These are phyloP conservation scores for Arachnopeziza araneosa DNA, from an alignment of 2,329 filamentous ascomycete species.

Conservation along the genomic window DNA sequence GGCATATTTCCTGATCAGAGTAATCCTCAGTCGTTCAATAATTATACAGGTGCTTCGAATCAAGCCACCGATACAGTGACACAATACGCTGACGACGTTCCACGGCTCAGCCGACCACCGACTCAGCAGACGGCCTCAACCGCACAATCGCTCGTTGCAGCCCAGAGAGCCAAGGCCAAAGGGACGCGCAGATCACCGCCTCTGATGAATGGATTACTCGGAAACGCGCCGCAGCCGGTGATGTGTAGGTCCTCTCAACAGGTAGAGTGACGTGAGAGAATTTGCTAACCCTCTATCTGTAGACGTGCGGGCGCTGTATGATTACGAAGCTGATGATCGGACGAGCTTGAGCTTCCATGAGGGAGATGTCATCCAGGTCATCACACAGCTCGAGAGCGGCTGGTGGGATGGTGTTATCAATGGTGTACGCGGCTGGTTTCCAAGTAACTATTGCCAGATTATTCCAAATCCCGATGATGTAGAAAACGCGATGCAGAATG, in stretches of 20 bases:
- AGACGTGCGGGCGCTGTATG: constrained; percentile 87
- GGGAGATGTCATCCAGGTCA: constrained; percentile 96
- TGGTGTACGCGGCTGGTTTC: constrained; percentile 95
- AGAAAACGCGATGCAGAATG: constrained; percentile 53
- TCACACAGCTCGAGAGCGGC: constrained; percentile 94
- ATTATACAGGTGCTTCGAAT: constrained; percentile 12
- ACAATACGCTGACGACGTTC: constrained; percentile 11
- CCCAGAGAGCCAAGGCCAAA: neutral
- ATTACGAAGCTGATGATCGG: constrained; percentile 95
- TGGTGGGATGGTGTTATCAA: constrained; percentile 99
- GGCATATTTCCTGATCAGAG: constrained; percentile 28
- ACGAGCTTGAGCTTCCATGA: constrained; percentile 96
- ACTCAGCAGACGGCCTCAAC: neutral
- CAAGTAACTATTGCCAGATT: constrained; percentile 95
- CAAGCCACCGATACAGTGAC: constrained; percentile 13
- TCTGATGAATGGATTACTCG: constrained; percentile 56
- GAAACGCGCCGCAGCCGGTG: constrained; percentile 55
- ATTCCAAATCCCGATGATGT: constrained; percentile 72
- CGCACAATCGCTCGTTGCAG: neutral
- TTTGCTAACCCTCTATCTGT: neutral
- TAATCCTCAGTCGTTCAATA: constrained; percentile 21
- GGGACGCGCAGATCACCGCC: constrained; percentile 18
- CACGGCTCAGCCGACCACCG: neutral
- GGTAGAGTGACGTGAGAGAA: neutral
- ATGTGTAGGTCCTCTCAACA: constrained; percentile 45